Evolutionary conservation across 805 yeast species (phyloP).

Genomic region (Yamadazyma sp.): DNA sequence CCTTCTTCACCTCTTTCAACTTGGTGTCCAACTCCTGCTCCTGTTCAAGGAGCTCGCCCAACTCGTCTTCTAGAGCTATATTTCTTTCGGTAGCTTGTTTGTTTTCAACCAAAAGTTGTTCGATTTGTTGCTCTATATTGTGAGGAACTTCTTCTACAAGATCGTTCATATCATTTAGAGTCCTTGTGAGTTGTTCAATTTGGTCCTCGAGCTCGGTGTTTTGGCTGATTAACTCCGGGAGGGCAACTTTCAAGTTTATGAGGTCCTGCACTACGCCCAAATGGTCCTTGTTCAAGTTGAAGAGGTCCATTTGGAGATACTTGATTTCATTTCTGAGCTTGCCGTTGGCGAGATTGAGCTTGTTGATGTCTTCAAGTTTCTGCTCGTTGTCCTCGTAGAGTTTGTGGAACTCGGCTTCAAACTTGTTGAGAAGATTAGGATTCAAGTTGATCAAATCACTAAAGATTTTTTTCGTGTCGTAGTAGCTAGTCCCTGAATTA

Average conservation of each 20-base stretch:
- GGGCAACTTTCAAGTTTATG: conserved; percentile 72
- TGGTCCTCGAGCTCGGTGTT: conserved; percentile 56
- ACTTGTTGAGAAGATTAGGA: conserved; percentile 71
- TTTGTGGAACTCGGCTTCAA: conserved; percentile 70
- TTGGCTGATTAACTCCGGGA: conserved; percentile 76
- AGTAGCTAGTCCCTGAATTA: conserved; percentile 27
- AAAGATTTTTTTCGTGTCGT: conserved; percentile 73
- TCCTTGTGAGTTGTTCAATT: conserved; percentile 32
- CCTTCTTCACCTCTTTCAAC: conserved; percentile 13
- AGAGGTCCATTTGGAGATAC: conserved; percentile 67
- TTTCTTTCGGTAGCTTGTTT: conserved; percentile 40
- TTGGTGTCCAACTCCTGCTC: conserved; percentile 13
- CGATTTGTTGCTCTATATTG: conserved; percentile 37
- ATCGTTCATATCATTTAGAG: conserved; percentile 38
- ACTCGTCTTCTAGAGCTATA: conserved; percentile 40
- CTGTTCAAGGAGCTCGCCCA: conserved; percentile 15
- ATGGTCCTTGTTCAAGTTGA: conserved; percentile 76
- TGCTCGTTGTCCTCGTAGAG: conserved; percentile 67
- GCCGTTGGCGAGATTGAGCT: conserved; percentile 63
- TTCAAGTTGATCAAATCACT: conserved; percentile 71
- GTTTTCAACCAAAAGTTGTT: conserved; percentile 33
- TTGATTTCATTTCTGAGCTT: conserved; percentile 70
- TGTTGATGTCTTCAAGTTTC: conserved; percentile 60
- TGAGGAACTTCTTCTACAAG: conserved; percentile 30
- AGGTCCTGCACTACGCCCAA: conserved; percentile 83